phyloP scores from a whole-genome alignment of 2,329 filamentous ascomycete genomes.

The Ophiostoma ips region DNA sequence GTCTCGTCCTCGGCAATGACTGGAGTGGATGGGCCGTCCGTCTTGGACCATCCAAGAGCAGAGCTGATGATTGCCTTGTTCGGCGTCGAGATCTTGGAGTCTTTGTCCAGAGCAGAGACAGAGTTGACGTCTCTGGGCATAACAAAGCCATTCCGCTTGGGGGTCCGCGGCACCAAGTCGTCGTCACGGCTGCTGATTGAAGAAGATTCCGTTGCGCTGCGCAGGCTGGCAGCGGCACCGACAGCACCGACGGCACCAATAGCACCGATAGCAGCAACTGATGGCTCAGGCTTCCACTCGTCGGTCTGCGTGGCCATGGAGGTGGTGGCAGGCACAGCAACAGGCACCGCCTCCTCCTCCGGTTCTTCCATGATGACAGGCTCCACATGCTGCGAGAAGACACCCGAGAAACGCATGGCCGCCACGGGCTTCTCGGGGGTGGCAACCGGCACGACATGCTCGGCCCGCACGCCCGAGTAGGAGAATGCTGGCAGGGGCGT shows the following conservation, averaged over 20 bases:
- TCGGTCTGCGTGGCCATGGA: constrained; percentile 11
- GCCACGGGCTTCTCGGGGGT: constrained; percentile 9
- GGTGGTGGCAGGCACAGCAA: neutral
- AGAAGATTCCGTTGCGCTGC: constrained; percentile 17
- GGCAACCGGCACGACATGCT: constrained; percentile 19
- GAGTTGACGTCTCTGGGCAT: constrained; percentile 32
- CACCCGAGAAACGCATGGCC: constrained; percentile 9
- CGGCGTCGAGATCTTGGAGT: constrained; percentile 23
- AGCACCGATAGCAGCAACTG: constrained; percentile 30
- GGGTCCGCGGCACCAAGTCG: constrained; percentile 24
- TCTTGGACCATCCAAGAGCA: constrained; percentile 31
- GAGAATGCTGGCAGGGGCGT: constrained; percentile 16
- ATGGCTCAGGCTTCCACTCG: constrained; percentile 9
- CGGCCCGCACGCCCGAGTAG: constrained; percentile 24
- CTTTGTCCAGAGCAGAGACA: neutral
- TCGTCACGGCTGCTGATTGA: constrained; percentile 15
- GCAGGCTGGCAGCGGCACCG: neutral
- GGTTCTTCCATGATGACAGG: constrained; percentile 5
- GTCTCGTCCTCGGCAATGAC: constrained; percentile 54
- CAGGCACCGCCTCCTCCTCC: neutral
- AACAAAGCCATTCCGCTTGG: constrained; percentile 42
- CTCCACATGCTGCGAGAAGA: constrained; percentile 8
- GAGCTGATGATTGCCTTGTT: constrained; percentile 28
- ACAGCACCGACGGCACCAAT: constrained; percentile 9
- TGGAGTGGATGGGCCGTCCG: constrained; percentile 24